Evolutionary conservation across 2,329 filamentous ascomycete species (phyloP).

Genomic region (Talaromyces sp.): DNA sequence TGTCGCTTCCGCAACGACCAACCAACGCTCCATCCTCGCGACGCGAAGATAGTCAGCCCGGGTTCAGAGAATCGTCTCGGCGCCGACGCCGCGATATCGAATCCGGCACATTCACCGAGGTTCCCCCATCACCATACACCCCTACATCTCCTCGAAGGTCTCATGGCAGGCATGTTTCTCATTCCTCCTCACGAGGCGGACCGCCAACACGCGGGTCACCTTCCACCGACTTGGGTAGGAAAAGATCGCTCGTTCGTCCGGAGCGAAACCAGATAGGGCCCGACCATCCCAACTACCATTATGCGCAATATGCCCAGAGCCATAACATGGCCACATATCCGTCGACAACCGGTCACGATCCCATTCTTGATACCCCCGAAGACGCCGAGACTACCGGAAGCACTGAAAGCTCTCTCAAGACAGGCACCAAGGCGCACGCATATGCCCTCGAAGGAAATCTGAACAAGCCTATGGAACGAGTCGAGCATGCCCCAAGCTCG

Average conservation of each 20-base stretch:
- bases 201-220: background rate
- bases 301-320: slow-evolving; percentile 87
- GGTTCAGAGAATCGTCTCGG: slow-evolving; percentile 66
- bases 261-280: slow-evolving; percentile 81
- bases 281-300: slow-evolving; percentile 92
- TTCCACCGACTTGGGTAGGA: slow-evolving; percentile 50
- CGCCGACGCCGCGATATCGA: slow-evolving; percentile 71
- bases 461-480: slow-evolving; percentile 41
- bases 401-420: slow-evolving; percentile 60
- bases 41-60: slow-evolving; percentile 56
- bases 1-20: slow-evolving; percentile 59
- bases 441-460: slow-evolving; percentile 34
- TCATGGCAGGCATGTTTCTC: slow-evolving; percentile 15
- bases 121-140: slow-evolving; percentile 30
- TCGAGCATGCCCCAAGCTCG: slow-evolving; percentile 32
- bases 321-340: slow-evolving; percentile 87
- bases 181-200: slow-evolving; percentile 12
- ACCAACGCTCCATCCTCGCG: slow-evolving; percentile 56
- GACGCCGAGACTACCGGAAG: slow-evolving; percentile 50
- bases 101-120: slow-evolving; percentile 49
- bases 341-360: slow-evolving; percentile 89
- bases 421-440: slow-evolving; percentile 36
- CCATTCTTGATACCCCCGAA: slow-evolving; percentile 68
- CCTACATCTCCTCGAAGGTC: slow-evolving; percentile 35
- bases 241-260: slow-evolving; percentile 83